These are phyloP conservation scores for Ophiocordyceps camponoti-floridani DNA, from an alignment of 2,329 filamentous ascomycete genomes.

Conservation along the genomic window DNA sequence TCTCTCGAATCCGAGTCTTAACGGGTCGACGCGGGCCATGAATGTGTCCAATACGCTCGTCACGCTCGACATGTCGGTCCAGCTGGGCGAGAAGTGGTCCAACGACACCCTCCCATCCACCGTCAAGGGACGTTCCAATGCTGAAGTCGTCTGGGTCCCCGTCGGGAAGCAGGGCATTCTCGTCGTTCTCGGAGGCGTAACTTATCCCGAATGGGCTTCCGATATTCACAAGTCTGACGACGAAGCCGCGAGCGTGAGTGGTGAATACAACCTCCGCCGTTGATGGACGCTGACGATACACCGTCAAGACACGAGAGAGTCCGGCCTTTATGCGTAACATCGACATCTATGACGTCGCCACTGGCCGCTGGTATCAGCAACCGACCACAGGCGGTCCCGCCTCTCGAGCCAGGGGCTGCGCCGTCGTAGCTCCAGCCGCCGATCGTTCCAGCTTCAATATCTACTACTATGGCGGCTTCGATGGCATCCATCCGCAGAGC, in stretches of 20 bases:
- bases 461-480: slow-evolving; percentile 69
- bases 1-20: slow-evolving; percentile 12
- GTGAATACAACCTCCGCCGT: neutral
- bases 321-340: slow-evolving; percentile 54
- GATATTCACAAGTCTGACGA: slow-evolving; percentile 10
- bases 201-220: slow-evolving; percentile 31
- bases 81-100: slow-evolving; percentile 32
- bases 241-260: slow-evolving; percentile 15
- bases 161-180: slow-evolving; percentile 61
- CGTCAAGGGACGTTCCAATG: slow-evolving; percentile 38
- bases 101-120: slow-evolving; percentile 33
- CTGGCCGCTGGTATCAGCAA: slow-evolving; percentile 50
- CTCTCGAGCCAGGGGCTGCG: slow-evolving; percentile 48
- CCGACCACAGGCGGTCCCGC: slow-evolving; percentile 41
- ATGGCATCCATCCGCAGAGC: slow-evolving; percentile 23
- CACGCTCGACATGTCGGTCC: slow-evolving; percentile 37
- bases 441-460: slow-evolving; percentile 65
- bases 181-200: slow-evolving; percentile 60
- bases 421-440: slow-evolving; percentile 52
- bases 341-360: slow-evolving; percentile 61
- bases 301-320: slow-evolving; percentile 38
- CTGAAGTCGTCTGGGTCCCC: slow-evolving; percentile 58
- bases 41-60: slow-evolving; percentile 39
- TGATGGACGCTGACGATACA: neutral
- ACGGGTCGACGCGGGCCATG: slow-evolving; percentile 18